phyloP scores from a whole-genome alignment of 805 yeast species.

The Maudiozyma saulgeensis region DNA sequence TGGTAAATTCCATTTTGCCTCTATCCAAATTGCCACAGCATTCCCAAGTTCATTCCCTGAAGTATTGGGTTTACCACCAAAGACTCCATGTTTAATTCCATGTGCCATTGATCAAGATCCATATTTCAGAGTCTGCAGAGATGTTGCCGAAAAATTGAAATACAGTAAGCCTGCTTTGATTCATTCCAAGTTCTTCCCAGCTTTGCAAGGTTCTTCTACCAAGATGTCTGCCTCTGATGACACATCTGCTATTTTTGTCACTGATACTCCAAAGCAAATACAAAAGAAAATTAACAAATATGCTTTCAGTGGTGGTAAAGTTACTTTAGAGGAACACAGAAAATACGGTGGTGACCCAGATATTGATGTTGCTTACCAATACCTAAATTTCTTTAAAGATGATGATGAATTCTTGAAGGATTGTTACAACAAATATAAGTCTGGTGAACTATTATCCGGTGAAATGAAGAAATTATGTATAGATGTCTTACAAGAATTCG shows the following conservation, averaged over 20 bases:
- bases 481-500: constrained; percentile 68
- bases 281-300: constrained; percentile 91
- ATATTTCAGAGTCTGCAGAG: constrained; percentile 93
- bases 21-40: constrained; percentile 91
- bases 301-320: constrained; percentile 93
- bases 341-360: constrained; percentile 88
- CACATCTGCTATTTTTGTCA: constrained; percentile 86
- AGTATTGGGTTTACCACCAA: constrained; percentile 72
- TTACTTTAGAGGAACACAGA: constrained; percentile 83
- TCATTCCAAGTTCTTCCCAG: constrained; percentile 96
- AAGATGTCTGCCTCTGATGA: constrained; percentile 96
- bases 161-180: constrained; percentile 84
- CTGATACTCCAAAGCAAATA: constrained; percentile 85
- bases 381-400: constrained; percentile 77
- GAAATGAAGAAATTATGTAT: constrained; percentile 88
- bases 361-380: constrained; percentile 91
- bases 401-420: constrained; percentile 72
- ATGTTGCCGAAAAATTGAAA: constrained; percentile 88
- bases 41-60: constrained; percentile 95
- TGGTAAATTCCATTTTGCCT: constrained; percentile 91
- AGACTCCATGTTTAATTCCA: constrained; percentile 94
- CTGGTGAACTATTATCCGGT: constrained; percentile 81
- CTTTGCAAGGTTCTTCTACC: constrained; percentile 89
- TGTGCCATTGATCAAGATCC: constrained; percentile 99
- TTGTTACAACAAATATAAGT: constrained; percentile 54